These are phyloP conservation scores for Colletotrichum cuscutae DNA, from an alignment of 2,329 filamentous ascomycete species.

Conservation along the genomic window DNA sequence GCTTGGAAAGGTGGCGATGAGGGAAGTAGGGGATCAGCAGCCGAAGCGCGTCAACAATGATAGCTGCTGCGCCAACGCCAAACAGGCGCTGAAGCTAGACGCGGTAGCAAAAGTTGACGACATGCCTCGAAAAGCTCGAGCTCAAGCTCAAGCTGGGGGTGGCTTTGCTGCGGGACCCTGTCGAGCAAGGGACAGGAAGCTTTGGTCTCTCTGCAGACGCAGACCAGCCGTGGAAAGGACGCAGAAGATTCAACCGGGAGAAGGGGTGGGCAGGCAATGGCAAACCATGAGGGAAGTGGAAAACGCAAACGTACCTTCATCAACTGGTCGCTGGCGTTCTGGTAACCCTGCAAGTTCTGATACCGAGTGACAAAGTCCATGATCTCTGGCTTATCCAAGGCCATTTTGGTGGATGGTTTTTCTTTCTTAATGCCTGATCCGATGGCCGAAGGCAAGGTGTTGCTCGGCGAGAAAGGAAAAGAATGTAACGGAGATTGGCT, in stretches of 20 bases:
- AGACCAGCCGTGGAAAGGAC: not conserved
- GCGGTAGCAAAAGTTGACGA: not conserved
- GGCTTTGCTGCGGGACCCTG: not conserved
- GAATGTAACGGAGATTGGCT: conserved; percentile 8
- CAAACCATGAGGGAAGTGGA: conserved; percentile 11
- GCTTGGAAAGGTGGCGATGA: conserved; percentile 5
- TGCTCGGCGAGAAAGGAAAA: conserved; percentile 9
- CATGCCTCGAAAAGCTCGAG: not conserved
- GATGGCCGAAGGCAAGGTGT: conserved; percentile 19
- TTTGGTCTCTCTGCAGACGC: conserved; percentile 17
- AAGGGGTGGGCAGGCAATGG: not conserved
- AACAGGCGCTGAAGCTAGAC: not conserved
- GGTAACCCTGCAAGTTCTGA: conserved; percentile 53
- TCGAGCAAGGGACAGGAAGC: conserved; percentile 1
- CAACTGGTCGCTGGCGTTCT: conserved; percentile 54
- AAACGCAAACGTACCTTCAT: conserved; percentile 53
- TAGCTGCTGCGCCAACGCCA: not conserved
- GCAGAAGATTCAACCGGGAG: not conserved
- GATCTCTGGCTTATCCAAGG: conserved; percentile 42
- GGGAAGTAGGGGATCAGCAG: not conserved
- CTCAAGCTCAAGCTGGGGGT: not conserved
- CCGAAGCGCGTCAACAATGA: not conserved
- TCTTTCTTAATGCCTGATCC: conserved; percentile 13
- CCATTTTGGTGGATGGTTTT: conserved; percentile 37
- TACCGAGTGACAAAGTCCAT: conserved; percentile 61